Base-by-base conservation (phyloP, 2,329 filamentous ascomycete genomes). In the Rutstroemia sp. region DNA sequence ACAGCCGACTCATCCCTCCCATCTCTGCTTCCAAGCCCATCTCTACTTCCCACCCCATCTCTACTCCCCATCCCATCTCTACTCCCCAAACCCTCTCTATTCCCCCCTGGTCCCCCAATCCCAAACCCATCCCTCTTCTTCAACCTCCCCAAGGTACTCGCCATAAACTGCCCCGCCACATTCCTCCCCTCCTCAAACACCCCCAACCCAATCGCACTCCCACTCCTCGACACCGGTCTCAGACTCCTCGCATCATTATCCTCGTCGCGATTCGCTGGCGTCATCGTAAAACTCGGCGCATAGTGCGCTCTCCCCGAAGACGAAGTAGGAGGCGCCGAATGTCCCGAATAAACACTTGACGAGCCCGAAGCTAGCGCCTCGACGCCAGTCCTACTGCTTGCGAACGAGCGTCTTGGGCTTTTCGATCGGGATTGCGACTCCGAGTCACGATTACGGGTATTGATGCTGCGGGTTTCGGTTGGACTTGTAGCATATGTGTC, bases 331-430 rank as follows among this genome's bases (percentile, higher is more conserved):
- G 59, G 59, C 1, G 50, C 57, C 5, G 60, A 60, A 36, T 60
- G 60, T 12, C 60, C 48, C 4, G 66, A 68, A 40, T 61, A 54
- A 12, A 63, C 46, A 47, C 66, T 69, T 38, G 65, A 68, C 6
- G 64, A 63, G 23, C 57, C 65, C 53, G 67, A 70, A 2, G 57
- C 56, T 16, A 65, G 61, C 16, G 65, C 58, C 10, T 57, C 56
- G 21, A 63, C 19, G 10, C 56, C 62, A 48, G 63, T 65, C 16
- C 61, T 56, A 48, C 61, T 68, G 2, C 62, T 66, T 4, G 68
- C 61, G 51, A 70, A 65, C 2, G 65, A 68, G 19, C 64, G 58
- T 34, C 65, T 56, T 36, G 66, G 65, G 57, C 65, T 68, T 47
- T 63, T 67, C 0, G 62, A 64, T n/a, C 64, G 56, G 19, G 44